These are phyloP conservation scores for Pichia sp. DNA, from an alignment of 1,139 yeast genomes.

Conservation along the genomic window DNA sequence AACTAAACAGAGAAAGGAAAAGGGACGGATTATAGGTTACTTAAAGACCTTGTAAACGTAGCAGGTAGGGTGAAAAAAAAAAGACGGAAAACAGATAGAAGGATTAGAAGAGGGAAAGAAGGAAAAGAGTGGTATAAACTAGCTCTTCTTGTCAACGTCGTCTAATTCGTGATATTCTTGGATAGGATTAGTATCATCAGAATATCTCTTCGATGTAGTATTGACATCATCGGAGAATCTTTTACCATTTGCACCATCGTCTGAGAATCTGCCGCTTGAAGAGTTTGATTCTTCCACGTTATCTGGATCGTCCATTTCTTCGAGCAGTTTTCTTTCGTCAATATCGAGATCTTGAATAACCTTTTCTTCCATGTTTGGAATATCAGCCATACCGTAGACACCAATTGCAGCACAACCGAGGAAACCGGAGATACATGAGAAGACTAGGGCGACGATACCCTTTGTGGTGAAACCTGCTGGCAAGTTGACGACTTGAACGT, in stretches of 20 bases:
- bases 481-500: conserved; percentile 55
- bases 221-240: conserved; percentile 16
- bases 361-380: conserved; percentile 51
- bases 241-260: conserved; percentile 10
- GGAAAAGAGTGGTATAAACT: too few relatives aligned
- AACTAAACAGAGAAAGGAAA: neutral
- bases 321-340: conserved; percentile 31
- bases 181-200: conserved; percentile 2
- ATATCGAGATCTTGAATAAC: conserved; percentile 48
- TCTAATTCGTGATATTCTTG: conserved; percentile 7
- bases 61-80: too few relatives aligned
- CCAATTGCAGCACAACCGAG: conserved; percentile 74
- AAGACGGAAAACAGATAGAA: too few relatives aligned
- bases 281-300: conserved; percentile 6
- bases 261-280: conserved; percentile 19
- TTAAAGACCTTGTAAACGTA: neutral
- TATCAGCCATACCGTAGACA: conserved; percentile 78
- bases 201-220: conserved; percentile 9
- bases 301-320: conserved; percentile 15
- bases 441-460: conserved; percentile 82
- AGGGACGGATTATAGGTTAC: neutral
- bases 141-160: conserved; percentile 2
- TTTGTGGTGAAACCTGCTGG: conserved; percentile 87
- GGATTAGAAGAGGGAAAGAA: too few relatives aligned
- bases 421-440: conserved; percentile 75